A percentile compares a stretch with the other conserved stretches of the same genome.
phyloP scores from a whole-genome alignment of 306 rosid genomes.

The Fagus crenata region DNA sequence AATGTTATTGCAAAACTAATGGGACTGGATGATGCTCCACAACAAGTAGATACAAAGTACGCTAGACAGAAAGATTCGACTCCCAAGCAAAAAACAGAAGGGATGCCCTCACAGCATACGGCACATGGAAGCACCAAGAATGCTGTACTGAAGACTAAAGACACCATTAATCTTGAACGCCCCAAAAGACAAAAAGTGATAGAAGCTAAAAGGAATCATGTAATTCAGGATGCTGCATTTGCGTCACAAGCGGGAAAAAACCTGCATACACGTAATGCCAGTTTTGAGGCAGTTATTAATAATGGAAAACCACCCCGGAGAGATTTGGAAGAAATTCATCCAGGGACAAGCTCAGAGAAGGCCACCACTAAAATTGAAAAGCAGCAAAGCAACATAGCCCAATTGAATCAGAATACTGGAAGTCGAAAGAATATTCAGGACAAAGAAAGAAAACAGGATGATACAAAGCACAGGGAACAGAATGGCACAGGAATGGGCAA shows the following conservation, averaged over 20 bases:
- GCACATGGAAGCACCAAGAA: slow-evolving; percentile 38
- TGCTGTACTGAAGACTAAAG: slow-evolving; percentile 40
- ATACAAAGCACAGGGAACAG: slow-evolving; percentile 24
- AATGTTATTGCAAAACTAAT: slow-evolving; percentile 86
- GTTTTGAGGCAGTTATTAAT: slow-evolving; percentile 40
- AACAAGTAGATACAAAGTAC: slow-evolving; percentile 30
- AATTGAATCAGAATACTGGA: slow-evolving; percentile 24
- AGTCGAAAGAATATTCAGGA: slow-evolving; percentile 19
- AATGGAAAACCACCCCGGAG: slow-evolving; percentile 39
- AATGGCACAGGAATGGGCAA: slow-evolving; percentile 16
- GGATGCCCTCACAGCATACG: slow-evolving; percentile 28
- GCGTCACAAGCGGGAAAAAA: slow-evolving; percentile 26
- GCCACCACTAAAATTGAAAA: slow-evolving; percentile 24
- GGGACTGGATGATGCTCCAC: slow-evolving; percentile 81
- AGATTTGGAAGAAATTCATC: slow-evolving; percentile 38
- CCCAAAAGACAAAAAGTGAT: slow-evolving; percentile 40
- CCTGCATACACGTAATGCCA: slow-evolving; percentile 28
- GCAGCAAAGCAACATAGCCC: slow-evolving; percentile 31
- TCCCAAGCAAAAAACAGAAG: slow-evolving; percentile 37
- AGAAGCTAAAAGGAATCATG: slow-evolving; percentile 42
- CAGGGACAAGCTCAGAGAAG: slow-evolving; percentile 45
- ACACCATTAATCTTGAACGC: slow-evolving; percentile 29
- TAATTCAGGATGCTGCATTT: slow-evolving; percentile 27
- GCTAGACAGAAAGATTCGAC: slow-evolving; percentile 38
- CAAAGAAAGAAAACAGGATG: slow-evolving; percentile 29